Conservation (phyloP, 148 eudicot species). For the Silene uniflora region DNA sequence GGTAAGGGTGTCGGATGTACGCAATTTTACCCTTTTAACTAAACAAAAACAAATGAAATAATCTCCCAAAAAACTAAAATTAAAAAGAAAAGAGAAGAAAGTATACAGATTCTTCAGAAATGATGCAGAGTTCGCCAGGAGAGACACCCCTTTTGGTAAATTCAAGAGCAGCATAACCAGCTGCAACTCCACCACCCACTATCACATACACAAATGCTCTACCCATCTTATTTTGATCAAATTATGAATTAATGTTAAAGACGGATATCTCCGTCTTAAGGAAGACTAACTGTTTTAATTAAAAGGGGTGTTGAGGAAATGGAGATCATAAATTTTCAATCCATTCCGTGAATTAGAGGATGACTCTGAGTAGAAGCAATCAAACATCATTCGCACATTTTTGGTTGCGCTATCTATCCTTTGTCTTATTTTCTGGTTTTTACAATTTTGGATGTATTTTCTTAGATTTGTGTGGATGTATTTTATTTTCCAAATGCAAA, state of each 20-base stretch:
- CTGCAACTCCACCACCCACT: slow-evolving; percentile 93
- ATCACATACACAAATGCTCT: slow-evolving; percentile 90
- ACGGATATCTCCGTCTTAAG: no score
- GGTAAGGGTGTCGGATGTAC: no score
- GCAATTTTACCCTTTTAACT: neutral
- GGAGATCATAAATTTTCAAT: neutral
- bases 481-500: no score
- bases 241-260: no score
- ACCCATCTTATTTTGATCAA: slow-evolving; percentile 42
- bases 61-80: neutral
- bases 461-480: neutral
- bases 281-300: neutral
- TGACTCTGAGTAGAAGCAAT: neutral
- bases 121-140: slow-evolving; percentile 91
- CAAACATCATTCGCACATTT: slow-evolving; percentile 4
- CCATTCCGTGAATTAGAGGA: slow-evolving; percentile 5
- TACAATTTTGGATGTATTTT: neutral
- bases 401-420: slow-evolving; percentile 3
- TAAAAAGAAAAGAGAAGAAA: neutral
- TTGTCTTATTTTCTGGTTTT: neutral
- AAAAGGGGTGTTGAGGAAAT: neutral
- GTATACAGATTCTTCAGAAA: slow-evolving; percentile 79
- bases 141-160: slow-evolving; percentile 63
- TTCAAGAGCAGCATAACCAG: slow-evolving; percentile 96
- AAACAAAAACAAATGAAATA: no score